These are phyloP conservation scores for Triticum turgidum DNA, from an alignment of 176 grass and related monocot genomes.

Conservation along the genomic window DNA sequence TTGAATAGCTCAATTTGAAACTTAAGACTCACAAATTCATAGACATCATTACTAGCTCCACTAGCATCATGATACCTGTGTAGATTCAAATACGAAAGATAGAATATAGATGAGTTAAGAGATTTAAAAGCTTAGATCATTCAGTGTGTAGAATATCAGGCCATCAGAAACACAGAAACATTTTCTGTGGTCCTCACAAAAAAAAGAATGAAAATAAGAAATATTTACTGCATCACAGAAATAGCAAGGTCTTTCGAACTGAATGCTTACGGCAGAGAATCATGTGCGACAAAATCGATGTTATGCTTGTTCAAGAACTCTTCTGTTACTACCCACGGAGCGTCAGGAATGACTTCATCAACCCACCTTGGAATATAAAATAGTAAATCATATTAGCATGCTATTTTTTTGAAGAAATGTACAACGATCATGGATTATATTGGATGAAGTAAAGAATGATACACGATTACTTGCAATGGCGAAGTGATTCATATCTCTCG, in stretches of 20 bases:
- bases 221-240: neutral
- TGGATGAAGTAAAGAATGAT: constrained; percentile 9
- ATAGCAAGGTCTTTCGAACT: constrained; percentile 17
- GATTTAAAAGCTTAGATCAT: constrained; percentile 19
- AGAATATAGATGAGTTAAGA: neutral
- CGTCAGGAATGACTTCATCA: constrained; percentile 96
- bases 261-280: constrained; percentile 84
- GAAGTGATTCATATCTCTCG: constrained; percentile 91
- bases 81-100: constrained; percentile 39
- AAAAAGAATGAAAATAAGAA: neutral
- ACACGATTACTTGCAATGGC: constrained; percentile 80
- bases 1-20: constrained; percentile 30
- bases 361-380: constrained; percentile 66
- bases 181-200: neutral
- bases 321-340: constrained; percentile 82
- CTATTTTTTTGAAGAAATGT: neutral
- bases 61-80: constrained; percentile 95
- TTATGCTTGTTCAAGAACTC: constrained; percentile 89
- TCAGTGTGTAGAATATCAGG: constrained; percentile 4
- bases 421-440: neutral
- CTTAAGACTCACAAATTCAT: constrained; percentile 73
- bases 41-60: constrained; percentile 90
- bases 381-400: constrained; percentile 12
- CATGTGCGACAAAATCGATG: constrained; percentile 87
- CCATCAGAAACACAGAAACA: neutral